These are phyloP conservation scores for Fusarium nematophilum DNA, from an alignment of 2,329 filamentous ascomycete genomes.

Conservation along the genomic window DNA sequence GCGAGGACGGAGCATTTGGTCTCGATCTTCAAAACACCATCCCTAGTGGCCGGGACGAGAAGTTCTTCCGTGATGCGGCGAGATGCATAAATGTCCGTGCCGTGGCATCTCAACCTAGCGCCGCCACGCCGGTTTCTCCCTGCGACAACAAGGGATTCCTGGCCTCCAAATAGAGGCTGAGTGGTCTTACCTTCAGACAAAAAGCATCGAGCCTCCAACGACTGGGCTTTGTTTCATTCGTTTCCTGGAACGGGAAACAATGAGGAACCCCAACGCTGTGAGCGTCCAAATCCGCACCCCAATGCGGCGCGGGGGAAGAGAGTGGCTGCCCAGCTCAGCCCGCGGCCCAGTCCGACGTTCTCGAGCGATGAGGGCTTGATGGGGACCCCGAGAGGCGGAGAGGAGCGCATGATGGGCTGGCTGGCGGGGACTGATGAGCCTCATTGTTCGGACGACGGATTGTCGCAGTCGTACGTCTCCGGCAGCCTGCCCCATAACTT, in stretches of 20 bases:
- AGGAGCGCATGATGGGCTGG: slow-evolving; percentile 1
- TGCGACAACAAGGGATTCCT: slow-evolving; percentile 13
- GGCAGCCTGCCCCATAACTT: slow-evolving; percentile 3
- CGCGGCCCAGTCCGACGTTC: slow-evolving; percentile 20
- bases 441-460: slow-evolving; percentile 23
- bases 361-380: slow-evolving; percentile 31
- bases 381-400: slow-evolving; percentile 16
- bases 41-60: slow-evolving; percentile 5
- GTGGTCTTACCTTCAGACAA: slow-evolving; percentile 10
- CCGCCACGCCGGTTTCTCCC: slow-evolving; percentile 21
- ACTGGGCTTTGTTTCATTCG: slow-evolving; percentile 15
- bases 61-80: slow-evolving; percentile 18
- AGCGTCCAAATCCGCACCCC: slow-evolving; percentile 9
- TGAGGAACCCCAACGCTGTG: slow-evolving; percentile 1
- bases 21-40: neutral
- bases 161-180: slow-evolving; percentile 18
- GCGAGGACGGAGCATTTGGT: slow-evolving; percentile 5
- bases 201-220: slow-evolving; percentile 30
- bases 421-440: slow-evolving; percentile 6
- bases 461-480: slow-evolving; percentile 19
- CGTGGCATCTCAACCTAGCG: slow-evolving; percentile 14
- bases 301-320: neutral
- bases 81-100: neutral
- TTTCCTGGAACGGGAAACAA: slow-evolving; percentile 17
- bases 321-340: slow-evolving; percentile 5